Evolutionary conservation across 2,329 filamentous ascomycete genomes (phyloP).

Genomic region (Metarhizium anisopliae): DNA sequence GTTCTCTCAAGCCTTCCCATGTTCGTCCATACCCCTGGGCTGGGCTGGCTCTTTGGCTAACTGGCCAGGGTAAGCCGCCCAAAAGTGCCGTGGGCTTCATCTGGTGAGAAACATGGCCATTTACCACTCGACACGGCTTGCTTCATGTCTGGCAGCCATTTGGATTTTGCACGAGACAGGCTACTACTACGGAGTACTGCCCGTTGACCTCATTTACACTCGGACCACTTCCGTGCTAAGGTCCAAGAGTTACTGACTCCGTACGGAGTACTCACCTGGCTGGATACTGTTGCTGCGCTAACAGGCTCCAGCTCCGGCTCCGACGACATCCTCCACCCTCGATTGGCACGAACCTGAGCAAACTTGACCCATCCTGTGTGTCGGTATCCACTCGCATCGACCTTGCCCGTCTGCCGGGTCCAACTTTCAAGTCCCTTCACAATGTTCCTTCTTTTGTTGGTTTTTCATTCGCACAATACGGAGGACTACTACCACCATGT

Average conservation of each 20-base stretch:
- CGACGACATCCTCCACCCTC: neutral
- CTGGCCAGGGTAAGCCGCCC: neutral
- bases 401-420: neutral
- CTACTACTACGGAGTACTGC: neutral
- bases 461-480: too few species aligned
- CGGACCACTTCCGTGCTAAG: neutral
- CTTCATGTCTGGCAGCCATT: neutral
- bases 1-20: neutral
- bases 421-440: too few species aligned
- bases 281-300: neutral
- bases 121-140: neutral
- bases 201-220: neutral
- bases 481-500: too few species aligned
- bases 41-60: neutral
- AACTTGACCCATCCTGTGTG: neutral
- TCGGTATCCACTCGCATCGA: neutral
- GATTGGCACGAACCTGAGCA: neutral
- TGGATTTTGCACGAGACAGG: neutral
- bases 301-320: neutral
- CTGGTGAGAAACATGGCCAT: neutral
- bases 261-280: neutral
- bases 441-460: too few species aligned
- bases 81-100: neutral
- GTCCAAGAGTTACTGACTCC: neutral
- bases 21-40: neutral